Base-by-base conservation (phyloP, 1,284 basidiomycete genomes). In the Schizopora paradoxa region DNA sequence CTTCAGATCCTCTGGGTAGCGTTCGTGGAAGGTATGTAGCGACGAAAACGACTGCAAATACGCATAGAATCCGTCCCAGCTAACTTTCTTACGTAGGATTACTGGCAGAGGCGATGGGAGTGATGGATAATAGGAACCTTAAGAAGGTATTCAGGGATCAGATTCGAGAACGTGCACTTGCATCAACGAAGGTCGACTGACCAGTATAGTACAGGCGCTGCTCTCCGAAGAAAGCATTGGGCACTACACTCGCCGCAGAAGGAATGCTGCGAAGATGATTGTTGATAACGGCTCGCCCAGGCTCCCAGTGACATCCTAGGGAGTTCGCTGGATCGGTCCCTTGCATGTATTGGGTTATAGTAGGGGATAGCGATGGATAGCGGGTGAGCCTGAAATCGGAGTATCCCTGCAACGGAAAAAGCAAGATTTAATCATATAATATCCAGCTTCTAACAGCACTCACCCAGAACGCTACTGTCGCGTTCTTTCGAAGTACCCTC, bases 381-480 rank as follows among this genome's bases (percentile, higher is more conserved):
- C 68, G 56, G 0, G 81, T 68, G 6, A 93, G 70, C 23, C 81
- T 74, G 59, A 91, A 79, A 60, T 92, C 87, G 8, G 85, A 82
- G 59, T 92, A 92, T 19, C 80, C 75, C 86, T 90, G 54, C 4
- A 26, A n/a, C n/a, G n/a, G n/a, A n/a, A n/a, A n/a, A n/a, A n/a
- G n/a, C n/a, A n/a, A 19, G 21, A 13, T 41, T 18, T 10, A 29
- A 40, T 33, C 42, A 25, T 23, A 36, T 27, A 41, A 27, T 26
- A 32, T 22, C 41, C 19, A 13, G 41, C 13, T 7, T 28, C 4
- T n/a, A 29, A 26, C 8, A 28, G 16, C 23, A 31, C n/a, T 35
- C 48, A 87, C 87, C 79, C 87, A 90, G 54, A 87, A 81, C 2
- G 86, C 86, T 5, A 81, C 77, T 0, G 78, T 84, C 0, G 89